phyloP scores from a whole-genome alignment of 2,329 filamentous ascomycete genomes.

The Aspergillus spinulosporus region DNA sequence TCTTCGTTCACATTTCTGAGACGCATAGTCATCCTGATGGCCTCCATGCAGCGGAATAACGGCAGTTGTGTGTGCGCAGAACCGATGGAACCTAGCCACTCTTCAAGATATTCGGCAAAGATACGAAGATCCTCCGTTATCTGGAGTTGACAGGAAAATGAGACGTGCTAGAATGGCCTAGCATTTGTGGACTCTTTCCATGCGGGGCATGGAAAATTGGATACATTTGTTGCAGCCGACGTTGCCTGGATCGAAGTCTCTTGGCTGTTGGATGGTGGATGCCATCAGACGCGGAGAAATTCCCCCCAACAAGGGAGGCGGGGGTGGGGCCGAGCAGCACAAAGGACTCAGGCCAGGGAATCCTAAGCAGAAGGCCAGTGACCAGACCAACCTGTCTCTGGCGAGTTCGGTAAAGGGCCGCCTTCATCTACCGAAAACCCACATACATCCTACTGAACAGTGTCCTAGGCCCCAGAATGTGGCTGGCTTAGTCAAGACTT shows the following conservation, averaged over 20 bases:
- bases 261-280: neutral
- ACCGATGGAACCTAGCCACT: neutral
- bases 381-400: neutral
- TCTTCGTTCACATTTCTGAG: neutral
- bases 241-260: too few species aligned
- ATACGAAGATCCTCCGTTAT: neutral
- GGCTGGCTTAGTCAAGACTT: too few species aligned
- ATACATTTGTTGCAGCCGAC: too few species aligned
- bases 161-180: too few species aligned
- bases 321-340: neutral
- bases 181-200: neutral
- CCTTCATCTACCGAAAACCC: slow-evolving; percentile 6
- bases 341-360: neutral
- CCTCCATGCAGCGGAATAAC: neutral
- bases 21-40: neutral
- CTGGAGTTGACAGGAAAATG: neutral
- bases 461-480: too few species aligned
- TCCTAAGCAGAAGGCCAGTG: neutral
- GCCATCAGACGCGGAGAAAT: neutral
- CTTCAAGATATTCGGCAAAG: neutral
- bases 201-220: too few species aligned
- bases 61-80: slow-evolving; percentile 8
- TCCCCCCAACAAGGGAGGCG: neutral
- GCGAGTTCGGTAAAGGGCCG: neutral
- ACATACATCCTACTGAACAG: neutral